Percentiles rank a stretch among this genome's conserved stretches.
phyloP scores from a whole-genome alignment of 345 rosid species.

The Schrenkiella parvula region DNA sequence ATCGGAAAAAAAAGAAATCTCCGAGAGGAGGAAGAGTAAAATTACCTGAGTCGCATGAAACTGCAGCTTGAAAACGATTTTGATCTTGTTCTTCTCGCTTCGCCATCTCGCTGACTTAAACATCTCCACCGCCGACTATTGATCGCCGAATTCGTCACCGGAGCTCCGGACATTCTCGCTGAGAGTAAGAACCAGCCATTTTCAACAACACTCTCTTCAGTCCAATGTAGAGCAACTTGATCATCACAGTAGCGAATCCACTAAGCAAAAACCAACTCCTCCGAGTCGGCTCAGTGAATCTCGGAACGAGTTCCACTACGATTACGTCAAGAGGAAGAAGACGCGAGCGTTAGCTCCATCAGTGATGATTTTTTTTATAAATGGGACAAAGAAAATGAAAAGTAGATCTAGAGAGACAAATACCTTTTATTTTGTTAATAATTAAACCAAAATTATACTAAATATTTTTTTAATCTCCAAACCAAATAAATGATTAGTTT shows the following conservation, averaged over 20 bases:
- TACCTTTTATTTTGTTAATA: not conserved
- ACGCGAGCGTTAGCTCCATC: constrained; percentile 28
- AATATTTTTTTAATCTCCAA: no score
- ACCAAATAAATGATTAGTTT: not conserved
- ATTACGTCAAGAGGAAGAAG: constrained; percentile 22
- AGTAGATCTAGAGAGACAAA: constrained; percentile 15
- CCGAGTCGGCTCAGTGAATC: constrained; percentile 13
- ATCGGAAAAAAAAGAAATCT: no score
- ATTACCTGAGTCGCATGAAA: constrained; percentile 91
- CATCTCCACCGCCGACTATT: constrained; percentile 41
- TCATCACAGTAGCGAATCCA: not conserved
- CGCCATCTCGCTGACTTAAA: constrained; percentile 85
- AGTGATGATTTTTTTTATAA: not conserved
- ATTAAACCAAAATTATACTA: not conserved
- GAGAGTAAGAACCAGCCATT: constrained; percentile 29
- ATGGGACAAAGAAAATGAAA: constrained; percentile 14
- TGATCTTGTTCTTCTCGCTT: constrained; percentile 79
- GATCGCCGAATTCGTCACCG: constrained; percentile 23
- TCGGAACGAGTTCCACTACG: not conserved
- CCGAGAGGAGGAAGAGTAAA: not conserved
- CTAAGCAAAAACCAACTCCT: not conserved
- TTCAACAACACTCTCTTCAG: not conserved
- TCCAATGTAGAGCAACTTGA: constrained; percentile 26
- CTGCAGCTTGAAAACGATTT: constrained; percentile 72
- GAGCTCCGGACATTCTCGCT: constrained; percentile 30